A percentile compares a stretch with the other conserved stretches of the same genome.
Evolutionary conservation across 305 asterid species (phyloP).

Genomic region (Petunia hybrid): DNA sequence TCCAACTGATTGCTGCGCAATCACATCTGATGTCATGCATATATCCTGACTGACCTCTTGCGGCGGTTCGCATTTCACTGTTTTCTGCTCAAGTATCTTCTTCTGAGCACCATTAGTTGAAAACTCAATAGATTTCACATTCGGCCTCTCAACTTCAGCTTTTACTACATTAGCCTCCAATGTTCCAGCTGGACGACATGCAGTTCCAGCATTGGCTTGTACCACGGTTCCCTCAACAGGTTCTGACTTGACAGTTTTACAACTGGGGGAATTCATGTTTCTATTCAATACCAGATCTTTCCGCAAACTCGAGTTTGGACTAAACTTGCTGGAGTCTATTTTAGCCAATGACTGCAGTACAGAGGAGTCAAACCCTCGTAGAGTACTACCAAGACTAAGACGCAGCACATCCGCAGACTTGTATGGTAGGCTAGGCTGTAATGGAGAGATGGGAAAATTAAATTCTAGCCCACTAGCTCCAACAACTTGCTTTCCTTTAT

Average conservation of each 20-base stretch:
- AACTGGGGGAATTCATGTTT: constrained; percentile 41
- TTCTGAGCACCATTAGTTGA: constrained; percentile 42
- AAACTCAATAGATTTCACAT: constrained; percentile 38
- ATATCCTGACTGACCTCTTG: constrained; percentile 44
- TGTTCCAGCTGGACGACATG: constrained; percentile 47
- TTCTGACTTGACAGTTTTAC: constrained; percentile 61
- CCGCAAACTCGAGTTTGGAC: constrained; percentile 42
- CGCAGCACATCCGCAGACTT: constrained; percentile 60
- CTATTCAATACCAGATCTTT: constrained; percentile 37
- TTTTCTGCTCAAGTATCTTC: constrained; percentile 43
- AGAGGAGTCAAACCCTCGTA: constrained; percentile 40
- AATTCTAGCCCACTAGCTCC: constrained; percentile 40
- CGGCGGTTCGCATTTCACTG: constrained; percentile 62
- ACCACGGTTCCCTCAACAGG: constrained; percentile 59
- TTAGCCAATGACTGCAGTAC: constrained; percentile 40
- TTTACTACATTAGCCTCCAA: constrained; percentile 50
- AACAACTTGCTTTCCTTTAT: constrained; percentile 57
- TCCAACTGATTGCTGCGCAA: constrained; percentile 42
- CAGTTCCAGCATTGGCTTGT: constrained; percentile 46
- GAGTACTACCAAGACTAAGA: constrained; percentile 65
- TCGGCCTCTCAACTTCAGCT: constrained; percentile 51
- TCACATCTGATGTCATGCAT: constrained; percentile 35
- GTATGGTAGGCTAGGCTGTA: constrained; percentile 37
- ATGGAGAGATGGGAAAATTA: constrained; percentile 41
- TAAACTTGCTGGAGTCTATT: constrained; percentile 36